Evolutionary conservation across 345 rosid genomes (phyloP), one percentile per base, ranked within the genome.

Genomic region (Camelina sativa): DNA sequence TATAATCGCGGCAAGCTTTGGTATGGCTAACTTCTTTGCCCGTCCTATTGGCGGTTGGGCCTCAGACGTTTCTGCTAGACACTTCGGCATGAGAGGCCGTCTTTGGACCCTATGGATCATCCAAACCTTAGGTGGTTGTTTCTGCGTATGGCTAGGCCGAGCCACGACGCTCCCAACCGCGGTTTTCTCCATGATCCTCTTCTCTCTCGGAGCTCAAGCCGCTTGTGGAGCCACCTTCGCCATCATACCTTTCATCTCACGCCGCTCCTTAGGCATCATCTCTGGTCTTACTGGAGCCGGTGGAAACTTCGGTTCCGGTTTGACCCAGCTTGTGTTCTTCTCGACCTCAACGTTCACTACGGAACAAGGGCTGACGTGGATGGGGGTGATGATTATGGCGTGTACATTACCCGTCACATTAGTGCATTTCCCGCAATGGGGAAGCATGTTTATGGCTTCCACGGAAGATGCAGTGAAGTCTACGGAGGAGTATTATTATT

Each of bases 211-310:
- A 1, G 91, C 91, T 35, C 97, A 90, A 79, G 95, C 98, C 0
- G 97, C 98, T 1, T 93, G 98, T 44, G 95, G 98, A 17, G 96
- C 98, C 4, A 90, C 92, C 0, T 92, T 88, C 3, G 98, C 94
- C 23, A 75, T 93, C 59, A 87, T 90, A 34, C 94, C 94, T 15
- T 92, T 92, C 89, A 76, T 92, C 60, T 90, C 96, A 1, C 80
- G 98, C 16, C 84, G 90, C 28, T 92, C 95, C 11, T 72, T 92
- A 43, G 96, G 98, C 0, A 76, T 76, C 11, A 76, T 76, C 43
- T 90, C 93, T 0, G 80, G 98, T 3, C 67, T 92, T 2, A 88
- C 87, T 0, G 95, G 92, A n/a, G 96, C 91, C 0, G 93, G 93
- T 11, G 96, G 95, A 4, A 90, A 90, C 80, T 91, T 91, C 32